These are phyloP conservation scores for Cicer cuneatum DNA, from an alignment of 306 rosid genomes.

Conservation along the genomic window DNA sequence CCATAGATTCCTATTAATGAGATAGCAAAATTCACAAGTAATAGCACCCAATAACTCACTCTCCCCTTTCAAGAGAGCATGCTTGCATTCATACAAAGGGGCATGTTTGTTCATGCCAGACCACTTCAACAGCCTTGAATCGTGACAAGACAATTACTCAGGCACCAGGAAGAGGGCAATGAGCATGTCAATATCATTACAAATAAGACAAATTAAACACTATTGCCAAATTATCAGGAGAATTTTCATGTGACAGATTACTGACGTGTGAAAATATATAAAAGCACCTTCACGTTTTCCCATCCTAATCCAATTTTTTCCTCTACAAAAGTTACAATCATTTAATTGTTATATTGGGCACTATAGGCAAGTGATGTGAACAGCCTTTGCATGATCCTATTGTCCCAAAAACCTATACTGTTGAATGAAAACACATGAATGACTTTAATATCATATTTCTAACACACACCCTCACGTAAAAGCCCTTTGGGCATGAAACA, in stretches of 20 bases:
- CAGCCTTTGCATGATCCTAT: slow-evolving; percentile 9
- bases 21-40: slow-evolving; percentile 42
- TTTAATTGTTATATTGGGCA: slow-evolving; percentile 8
- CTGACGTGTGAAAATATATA: background rate
- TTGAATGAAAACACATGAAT: background rate
- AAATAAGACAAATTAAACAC: slow-evolving; percentile 17
- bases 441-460: slow-evolving; percentile 9
- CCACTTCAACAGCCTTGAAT: slow-evolving; percentile 26
- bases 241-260: slow-evolving; percentile 5
- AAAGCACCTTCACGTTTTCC: slow-evolving; percentile 3
- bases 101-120: slow-evolving; percentile 4
- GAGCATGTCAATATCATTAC: slow-evolving; percentile 10
- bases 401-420: background rate
- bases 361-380: slow-evolving; percentile 29
- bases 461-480: background rate
- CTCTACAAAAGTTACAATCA: slow-evolving; percentile 19
- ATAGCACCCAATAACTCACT: slow-evolving; percentile 18
- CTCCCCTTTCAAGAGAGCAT: background rate
- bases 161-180: slow-evolving; percentile 18
- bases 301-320: slow-evolving; percentile 15
- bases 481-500: background rate
- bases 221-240: slow-evolving; percentile 30
- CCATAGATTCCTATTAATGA: slow-evolving; percentile 39
- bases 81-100: background rate
- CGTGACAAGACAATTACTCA: slow-evolving; percentile 3